Evolutionary conservation across 148 eudicot genomes (phyloP), one percentile per base, ranked within the genome.

Genomic region (Tetragonia tetragonoides): DNA sequence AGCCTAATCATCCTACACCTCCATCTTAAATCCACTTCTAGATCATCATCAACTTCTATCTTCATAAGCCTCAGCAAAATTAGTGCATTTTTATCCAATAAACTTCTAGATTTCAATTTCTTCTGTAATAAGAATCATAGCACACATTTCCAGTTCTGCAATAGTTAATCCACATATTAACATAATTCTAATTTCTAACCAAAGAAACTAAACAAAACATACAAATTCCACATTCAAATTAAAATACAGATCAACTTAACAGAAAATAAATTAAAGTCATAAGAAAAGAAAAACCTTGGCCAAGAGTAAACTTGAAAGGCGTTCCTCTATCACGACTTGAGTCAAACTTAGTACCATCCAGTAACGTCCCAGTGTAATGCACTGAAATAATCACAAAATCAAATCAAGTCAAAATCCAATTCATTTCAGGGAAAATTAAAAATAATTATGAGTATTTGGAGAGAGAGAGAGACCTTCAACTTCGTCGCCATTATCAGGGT

Each of bases 291-390:
- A 24, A 21, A 69, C 99, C 99, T 89, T 91, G 97, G 68, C 97
- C 97, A 28, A 95, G 99, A 67, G 94, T 88, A 83, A 95, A 95
- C 57, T 85, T 91, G 87, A 95, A 95, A 11, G 97, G 94, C 63
- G 85, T 78, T 6, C 86, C 94, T 77, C 94, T 83, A 64, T 95
- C 99, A 21, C 97, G 93, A 44, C 99, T 95, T 2, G 97, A 95
- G 67, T 93, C 99, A 40, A 93, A 93, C 85, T 90, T 82, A 6
- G 99, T 91, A n/a, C 99, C 99, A 78, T 95, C 97, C 4, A 95
- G 89, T 87, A 93, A 79, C 16, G 97, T 91, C 14, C 99, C 99
- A 75, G 97, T 93, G 51, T 95, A 95, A 85, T 95, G 99, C 81
- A 95, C 99, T 95, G 87, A 23, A 82, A 74, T 46, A 61, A 59